These are phyloP conservation scores for Mycena citricolor DNA, from an alignment of 1,284 basidiomycete species.

Conservation along the genomic window DNA sequence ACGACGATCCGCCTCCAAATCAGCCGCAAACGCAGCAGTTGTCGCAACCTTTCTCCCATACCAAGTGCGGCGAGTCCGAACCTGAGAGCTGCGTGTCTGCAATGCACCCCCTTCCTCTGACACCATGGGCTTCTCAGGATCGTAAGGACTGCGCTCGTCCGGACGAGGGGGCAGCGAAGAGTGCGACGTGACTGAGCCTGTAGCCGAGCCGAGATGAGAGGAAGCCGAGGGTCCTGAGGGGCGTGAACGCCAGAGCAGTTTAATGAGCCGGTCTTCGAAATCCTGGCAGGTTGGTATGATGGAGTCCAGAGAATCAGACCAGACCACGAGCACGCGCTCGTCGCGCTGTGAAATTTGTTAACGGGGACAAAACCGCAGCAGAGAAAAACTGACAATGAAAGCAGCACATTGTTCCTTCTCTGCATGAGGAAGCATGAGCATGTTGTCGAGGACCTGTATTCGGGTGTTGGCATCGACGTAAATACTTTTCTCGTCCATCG, in stretches of 20 bases:
- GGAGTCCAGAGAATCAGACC: conserved; percentile 74
- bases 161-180: conserved; percentile 13
- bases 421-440: conserved; percentile 72
- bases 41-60: conserved; percentile 37
- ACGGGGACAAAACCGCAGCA: background rate
- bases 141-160: conserved; percentile 1
- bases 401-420: conserved; percentile 84
- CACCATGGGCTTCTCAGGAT: conserved; percentile 13
- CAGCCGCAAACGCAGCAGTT: conserved; percentile 22
- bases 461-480: conserved; percentile 73
- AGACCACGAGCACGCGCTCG: conserved; percentile 78
- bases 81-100: conserved; percentile 12
- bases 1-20: conserved; percentile 21
- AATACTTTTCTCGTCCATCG: conserved; percentile 55
- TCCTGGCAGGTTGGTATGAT: conserved; percentile 72
- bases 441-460: conserved; percentile 73
- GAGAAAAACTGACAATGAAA: conserved; percentile 58
- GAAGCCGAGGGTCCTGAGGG: conserved; percentile 28
- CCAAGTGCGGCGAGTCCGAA: conserved; percentile 36
- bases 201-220: conserved; percentile 11
- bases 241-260: conserved; percentile 66
- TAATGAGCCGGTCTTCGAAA: conserved; percentile 79
- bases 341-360: conserved; percentile 50
- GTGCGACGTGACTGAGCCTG: conserved; percentile 19
- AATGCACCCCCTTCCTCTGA: conserved; percentile 4